Evolutionary conservation across 208 protist species (phyloP), one percentile per base, ranked within the genome.

Genomic region (Acanthamoeba lenticulata): DNA sequence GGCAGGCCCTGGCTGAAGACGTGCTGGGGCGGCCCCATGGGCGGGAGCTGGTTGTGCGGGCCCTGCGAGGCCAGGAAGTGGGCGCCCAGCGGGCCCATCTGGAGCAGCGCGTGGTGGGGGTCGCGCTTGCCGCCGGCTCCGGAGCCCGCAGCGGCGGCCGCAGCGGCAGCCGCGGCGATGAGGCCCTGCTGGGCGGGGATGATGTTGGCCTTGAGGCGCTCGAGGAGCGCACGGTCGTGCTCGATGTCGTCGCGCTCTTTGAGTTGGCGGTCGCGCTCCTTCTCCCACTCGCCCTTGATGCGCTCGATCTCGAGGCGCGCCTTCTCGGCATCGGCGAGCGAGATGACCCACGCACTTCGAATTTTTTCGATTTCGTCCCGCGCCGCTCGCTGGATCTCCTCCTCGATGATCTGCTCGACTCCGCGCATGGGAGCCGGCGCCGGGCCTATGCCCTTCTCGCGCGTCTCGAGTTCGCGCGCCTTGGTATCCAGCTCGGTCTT

Each of bases 401-500:
- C 72, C 42, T 83, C 72, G 42, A 83, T 83, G 72, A 83, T 83
- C 42, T 83, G 72, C 72, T 83, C 72, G 19, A 83, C 72, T 7
- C 72, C 72, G 34, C 72, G 72, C 34, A 79, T 44, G 38, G 69
- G 69, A 9, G 15, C 5, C 24, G n/a, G 24, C 47, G 47, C 15
- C 24, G n/a, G 13, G 13, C 15, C 57, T 67, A 42, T 79, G 34
- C 42, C 69, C 9, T 42, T 79, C 69, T 79, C 69, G 38, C 69
- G 69, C 38, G 69, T 7, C 27, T 67, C 57, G 24, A 67, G 57
- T 21, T 83, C 72, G 17, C 72, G 17, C 34, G 1, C 24, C 72
- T 49, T 3, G 24, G 42, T 27, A 19, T 49, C 40, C 13, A 83
- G 72, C 42, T 83, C 72, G 42, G 72, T 27, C 42, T 83, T 83